Base-by-base conservation (phyloP, 805 yeast species). In the Komagataella ulmi region DNA sequence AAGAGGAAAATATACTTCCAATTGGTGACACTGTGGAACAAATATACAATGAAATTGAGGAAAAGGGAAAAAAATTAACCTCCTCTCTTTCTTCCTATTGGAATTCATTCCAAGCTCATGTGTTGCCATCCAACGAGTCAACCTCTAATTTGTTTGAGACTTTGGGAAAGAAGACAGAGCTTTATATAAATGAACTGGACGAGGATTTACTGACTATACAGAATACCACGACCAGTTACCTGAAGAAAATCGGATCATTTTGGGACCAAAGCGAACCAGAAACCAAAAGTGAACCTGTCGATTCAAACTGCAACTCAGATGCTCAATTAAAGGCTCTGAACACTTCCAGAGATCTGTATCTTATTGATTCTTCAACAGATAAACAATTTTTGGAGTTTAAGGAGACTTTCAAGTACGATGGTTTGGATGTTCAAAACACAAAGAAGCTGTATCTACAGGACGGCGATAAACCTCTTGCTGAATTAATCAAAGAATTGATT, bases 131-230 rank as follows among this genome's bases (percentile, higher is more conserved):
- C 40, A 2, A 30, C 14, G 40, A 30, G 14, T 30, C 40, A 3
- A 30, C 40, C 14, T 30, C 40, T 5, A 30, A 30, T 30, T 44
- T 54, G 46, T 44, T 55, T 23, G 54, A 58, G 44, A 56, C 59
- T 45, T 52, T 66, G 43, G 65, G 62, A 44, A 63, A 62, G 48
- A 65, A 71, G 55, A 81, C 89, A 6, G 88, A 85, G 57, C 74
- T 73, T 48, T 79, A 76, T 50, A 69, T 89, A 49, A 90, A 87
- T 55, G 76, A 78, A 6, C 72, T 90, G 54, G 97, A 89, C 63
- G 68, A 77, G 56, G 83, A 81, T 57, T 70, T 90, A 48, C 96
- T 86, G 57, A 71, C 72, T 51, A 81, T 88, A 6, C 97, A 90
- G 62, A 76, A 75, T 50, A 66, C 74, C 36, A 90, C 95, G 0